These are phyloP conservation scores for Salix purpurea DNA, from an alignment of 345 rosid genomes.

Conservation along the genomic window DNA sequence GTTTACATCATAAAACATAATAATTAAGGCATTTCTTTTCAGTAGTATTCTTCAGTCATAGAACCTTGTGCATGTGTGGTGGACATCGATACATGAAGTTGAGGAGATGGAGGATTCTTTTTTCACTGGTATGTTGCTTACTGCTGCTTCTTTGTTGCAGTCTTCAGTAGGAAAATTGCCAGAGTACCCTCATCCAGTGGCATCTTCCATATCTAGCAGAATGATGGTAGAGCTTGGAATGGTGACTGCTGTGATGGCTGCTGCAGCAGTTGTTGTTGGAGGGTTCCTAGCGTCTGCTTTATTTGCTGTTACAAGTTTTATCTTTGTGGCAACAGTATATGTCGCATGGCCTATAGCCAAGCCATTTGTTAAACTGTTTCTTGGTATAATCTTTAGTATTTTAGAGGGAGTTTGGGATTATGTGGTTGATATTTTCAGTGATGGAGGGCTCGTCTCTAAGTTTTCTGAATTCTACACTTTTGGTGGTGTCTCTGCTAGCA, in stretches of 20 bases:
- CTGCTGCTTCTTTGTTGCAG: conserved; percentile 40
- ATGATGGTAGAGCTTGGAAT: conserved; percentile 92
- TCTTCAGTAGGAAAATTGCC: conserved; percentile 70
- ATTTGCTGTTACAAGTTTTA: conserved; percentile 79
- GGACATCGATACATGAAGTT: not conserved
- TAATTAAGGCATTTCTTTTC: not conserved
- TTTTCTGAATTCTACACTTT: conserved; percentile 60
- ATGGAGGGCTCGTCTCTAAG: conserved; percentile 65
- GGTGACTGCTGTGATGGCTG: conserved; percentile 80
- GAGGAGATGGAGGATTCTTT: not conserved
- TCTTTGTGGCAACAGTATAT: conserved; percentile 62
- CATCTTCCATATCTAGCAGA: conserved; percentile 92
- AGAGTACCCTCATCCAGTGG: conserved; percentile 76
- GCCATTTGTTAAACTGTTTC: conserved; percentile 65
- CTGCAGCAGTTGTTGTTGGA: conserved; percentile 81
- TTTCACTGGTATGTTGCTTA: conserved; percentile 3
- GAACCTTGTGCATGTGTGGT: not conserved
- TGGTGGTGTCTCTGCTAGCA: conserved; percentile 77
- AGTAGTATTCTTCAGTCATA: not conserved
- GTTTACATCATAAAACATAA: not conserved
- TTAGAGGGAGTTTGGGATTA: conserved; percentile 60
- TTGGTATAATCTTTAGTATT: conserved; percentile 47
- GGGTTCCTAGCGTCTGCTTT: conserved; percentile 85
- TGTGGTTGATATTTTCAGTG: conserved; percentile 54
- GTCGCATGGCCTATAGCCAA: conserved; percentile 76